Base-by-base conservation (phyloP, 2,329 filamentous ascomycete species). In the Exophiala sp. region DNA sequence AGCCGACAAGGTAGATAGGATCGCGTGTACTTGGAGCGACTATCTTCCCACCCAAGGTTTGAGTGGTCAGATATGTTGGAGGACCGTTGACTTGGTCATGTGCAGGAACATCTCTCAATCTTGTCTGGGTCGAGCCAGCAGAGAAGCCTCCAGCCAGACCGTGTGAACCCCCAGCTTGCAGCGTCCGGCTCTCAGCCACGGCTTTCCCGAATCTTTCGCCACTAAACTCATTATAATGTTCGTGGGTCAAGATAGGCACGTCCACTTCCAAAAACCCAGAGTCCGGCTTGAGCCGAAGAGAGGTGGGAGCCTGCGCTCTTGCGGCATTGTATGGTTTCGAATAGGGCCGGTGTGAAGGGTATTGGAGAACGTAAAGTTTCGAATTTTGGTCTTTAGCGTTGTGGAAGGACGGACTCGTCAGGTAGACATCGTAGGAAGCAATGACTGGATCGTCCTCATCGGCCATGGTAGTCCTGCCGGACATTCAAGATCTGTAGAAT, bases 241-340 rank as follows among this genome's bases (percentile, higher is more conserved):
- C 66, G 41, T 75, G 73, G 55, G 82, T 82, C 72, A 83, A 81
- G 60, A 96, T 75, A 3, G 88, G 88, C n/a, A 96, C 78, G 66
- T 98, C 93, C 45, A 97, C 76, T 70, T 98, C 93, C 49, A 96
- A 75, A 71, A 96, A 86, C 48, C 90, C 90, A 0, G 86, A 80
- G 49, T 78, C 72, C 11, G 83, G 79, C 72, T 97, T 98, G 66
- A 95, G 73, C 59, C 91, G 88, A 62, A 97, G 74, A 61, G 85
- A 81, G 13, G 80, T 73, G 9, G 91, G 86, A 48, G 76, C 74
- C 23, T 78, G 74, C 13, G 72, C 70, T 45, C 72, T 69, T 10
- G 69, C 64, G 18, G 79, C 75, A 47, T 78, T 78, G 68, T 86
- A 85, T 4, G 79, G 75, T 56, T 83, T 77, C 34, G 79, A 74